These are phyloP conservation scores for Diaporthe sp. DNA, from an alignment of 2,329 filamentous ascomycete genomes.

Conservation along the genomic window DNA sequence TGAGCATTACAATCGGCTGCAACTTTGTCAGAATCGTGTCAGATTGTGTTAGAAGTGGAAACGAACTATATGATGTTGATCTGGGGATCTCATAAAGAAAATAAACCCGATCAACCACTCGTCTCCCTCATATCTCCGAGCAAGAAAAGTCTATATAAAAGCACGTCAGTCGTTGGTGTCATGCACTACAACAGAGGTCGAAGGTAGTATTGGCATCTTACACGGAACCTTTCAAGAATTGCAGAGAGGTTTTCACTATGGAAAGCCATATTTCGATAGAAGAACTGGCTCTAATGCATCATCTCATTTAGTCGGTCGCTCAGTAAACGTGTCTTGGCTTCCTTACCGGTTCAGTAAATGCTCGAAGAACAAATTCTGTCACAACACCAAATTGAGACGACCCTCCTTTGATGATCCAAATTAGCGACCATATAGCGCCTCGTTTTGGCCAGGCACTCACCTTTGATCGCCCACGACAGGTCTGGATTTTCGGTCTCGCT, in stretches of 20 bases:
- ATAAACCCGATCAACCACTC: conserved; percentile 1
- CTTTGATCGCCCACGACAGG: background rate
- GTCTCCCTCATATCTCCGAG: background rate
- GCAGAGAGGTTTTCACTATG: background rate
- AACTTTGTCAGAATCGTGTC: background rate
- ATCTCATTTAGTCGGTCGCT: background rate
- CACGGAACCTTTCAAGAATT: background rate
- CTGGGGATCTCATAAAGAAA: background rate
- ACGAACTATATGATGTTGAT: background rate
- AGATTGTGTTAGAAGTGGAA: background rate
- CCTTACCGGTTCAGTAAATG: background rate
- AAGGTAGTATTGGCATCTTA: background rate
- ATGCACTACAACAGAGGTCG: accelerated
- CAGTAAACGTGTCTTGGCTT: background rate
- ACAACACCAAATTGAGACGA: background rate
- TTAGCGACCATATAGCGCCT: background rate
- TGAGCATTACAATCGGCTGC: background rate
- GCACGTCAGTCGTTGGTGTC: background rate
- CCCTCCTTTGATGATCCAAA: background rate
- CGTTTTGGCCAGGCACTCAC: background rate
- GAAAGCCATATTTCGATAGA: background rate
- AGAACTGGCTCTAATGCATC: background rate
- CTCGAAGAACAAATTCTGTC: background rate
- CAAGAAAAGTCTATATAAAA: background rate
- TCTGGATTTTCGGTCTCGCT: background rate